These are phyloP conservation scores for Xerocomus brunneocitrinus DNA, from an alignment of 768 basidiomycete species.

Conservation along the genomic window DNA sequence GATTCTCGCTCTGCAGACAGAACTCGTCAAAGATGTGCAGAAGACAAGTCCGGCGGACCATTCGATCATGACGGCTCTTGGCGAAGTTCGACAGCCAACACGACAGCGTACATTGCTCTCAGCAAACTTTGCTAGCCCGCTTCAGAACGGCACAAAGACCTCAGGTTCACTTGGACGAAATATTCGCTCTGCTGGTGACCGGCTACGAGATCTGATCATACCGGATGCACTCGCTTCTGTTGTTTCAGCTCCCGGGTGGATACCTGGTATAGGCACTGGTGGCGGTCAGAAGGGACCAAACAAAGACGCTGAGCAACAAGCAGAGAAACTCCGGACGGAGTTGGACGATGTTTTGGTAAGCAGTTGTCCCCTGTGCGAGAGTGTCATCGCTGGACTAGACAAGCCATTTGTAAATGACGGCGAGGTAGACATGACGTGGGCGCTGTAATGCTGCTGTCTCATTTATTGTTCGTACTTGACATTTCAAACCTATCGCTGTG, in stretches of 20 bases:
- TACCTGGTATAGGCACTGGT: constrained; percentile 57
- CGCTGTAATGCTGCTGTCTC: constrained; percentile 38
- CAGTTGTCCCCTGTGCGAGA: constrained; percentile 91
- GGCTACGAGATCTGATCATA: constrained; percentile 84
- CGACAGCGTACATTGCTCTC: constrained; percentile 69
- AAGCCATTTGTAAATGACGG: constrained; percentile 79
- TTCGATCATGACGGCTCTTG: constrained; percentile 30
- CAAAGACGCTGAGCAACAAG: constrained; percentile 53
- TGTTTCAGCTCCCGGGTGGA: constrained; percentile 75
- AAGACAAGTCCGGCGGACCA: constrained; percentile 31
- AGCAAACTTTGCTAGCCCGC: constrained; percentile 58
- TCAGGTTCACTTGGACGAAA: constrained; percentile 71
- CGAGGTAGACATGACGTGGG: constrained; percentile 77
- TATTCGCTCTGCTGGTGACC: constrained; percentile 84
- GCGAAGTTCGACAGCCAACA: constrained; percentile 40
- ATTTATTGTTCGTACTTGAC: neutral
- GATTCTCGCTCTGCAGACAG: constrained; percentile 80
- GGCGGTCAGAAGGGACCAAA: constrained; percentile 42
- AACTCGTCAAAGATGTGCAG: constrained; percentile 60
- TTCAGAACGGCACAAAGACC: constrained; percentile 61
- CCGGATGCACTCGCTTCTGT: constrained; percentile 89
- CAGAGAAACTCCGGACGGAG: constrained; percentile 73
- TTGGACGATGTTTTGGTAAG: constrained; percentile 86
- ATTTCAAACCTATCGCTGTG: neutral
- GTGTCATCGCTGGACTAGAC: constrained; percentile 80